These are phyloP conservation scores for Paracamarosporium sp. DNA, from an alignment of 2,329 filamentous ascomycete species.

Conservation along the genomic window DNA sequence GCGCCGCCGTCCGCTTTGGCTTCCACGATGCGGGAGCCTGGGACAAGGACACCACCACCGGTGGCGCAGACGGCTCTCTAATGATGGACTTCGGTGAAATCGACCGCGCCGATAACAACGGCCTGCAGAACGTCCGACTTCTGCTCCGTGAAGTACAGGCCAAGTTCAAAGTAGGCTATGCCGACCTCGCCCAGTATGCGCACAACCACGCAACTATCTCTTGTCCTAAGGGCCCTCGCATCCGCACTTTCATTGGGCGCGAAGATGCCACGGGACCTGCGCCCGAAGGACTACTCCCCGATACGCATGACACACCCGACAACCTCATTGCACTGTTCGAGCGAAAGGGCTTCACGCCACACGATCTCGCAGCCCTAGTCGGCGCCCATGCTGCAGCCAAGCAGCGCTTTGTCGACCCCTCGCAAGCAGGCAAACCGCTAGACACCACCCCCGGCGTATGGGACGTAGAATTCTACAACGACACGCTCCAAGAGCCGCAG, in stretches of 20 bases:
- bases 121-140: conserved; percentile 51
- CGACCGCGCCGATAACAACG: conserved; percentile 50
- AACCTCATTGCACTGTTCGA: conserved; percentile 56
- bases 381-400: conserved; percentile 61
- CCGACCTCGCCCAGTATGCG: conserved; percentile 62
- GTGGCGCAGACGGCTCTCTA: conserved; percentile 52
- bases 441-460: conserved; percentile 59
- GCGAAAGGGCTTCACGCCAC: conserved; percentile 58
- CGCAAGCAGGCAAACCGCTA: conserved; percentile 47
- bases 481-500: conserved; percentile 38
- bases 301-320: conserved; percentile 48
- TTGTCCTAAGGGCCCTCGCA: conserved; percentile 60
- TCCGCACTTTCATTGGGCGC: conserved; percentile 59
- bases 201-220: conserved; percentile 55
- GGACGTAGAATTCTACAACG: conserved; percentile 59
- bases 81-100: conserved; percentile 47
- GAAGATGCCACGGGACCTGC: conserved; percentile 51
- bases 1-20: conserved; percentile 41
- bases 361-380: conserved; percentile 61
- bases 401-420: conserved; percentile 55
- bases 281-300: conserved; percentile 55
- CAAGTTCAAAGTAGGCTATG: conserved; percentile 56
- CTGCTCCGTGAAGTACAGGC: conserved; percentile 48
- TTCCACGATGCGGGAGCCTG: conserved; percentile 46
- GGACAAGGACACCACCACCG: conserved; percentile 42